phyloP scores from a whole-genome alignment of 352 stramenopile genomes.

The Phytophthora citrophthora region DNA sequence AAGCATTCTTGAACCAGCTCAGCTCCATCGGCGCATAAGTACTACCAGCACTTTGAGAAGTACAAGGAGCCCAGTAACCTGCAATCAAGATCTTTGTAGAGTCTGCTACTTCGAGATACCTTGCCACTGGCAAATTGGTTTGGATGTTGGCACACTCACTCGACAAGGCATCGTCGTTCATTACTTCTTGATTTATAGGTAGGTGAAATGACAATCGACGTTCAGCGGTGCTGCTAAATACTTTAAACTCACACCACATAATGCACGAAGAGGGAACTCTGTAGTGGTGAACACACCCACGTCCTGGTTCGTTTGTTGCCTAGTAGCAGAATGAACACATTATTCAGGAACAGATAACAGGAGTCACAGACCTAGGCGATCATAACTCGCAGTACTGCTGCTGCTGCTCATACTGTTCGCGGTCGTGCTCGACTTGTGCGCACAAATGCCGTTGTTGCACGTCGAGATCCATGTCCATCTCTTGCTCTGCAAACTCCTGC shows the following conservation, averaged over 20 bases:
- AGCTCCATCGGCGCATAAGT: conserved; percentile 64
- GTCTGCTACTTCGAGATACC: too few relatives aligned
- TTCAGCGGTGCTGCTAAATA: conserved; percentile 10
- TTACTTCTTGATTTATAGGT: not conserved
- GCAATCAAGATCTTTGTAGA: too few relatives aligned
- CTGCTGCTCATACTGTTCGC: conserved; percentile 20
- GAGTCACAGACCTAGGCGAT: not conserved
- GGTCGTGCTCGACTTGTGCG: conserved; percentile 21
- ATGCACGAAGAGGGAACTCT: not conserved
- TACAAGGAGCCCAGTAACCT: too few relatives aligned
- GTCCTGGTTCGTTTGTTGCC: not conserved
- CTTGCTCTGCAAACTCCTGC: conserved; percentile 16
- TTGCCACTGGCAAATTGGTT: too few relatives aligned
- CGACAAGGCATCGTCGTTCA: too few relatives aligned
- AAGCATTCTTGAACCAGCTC: conserved; percentile 91
- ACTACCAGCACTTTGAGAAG: too few relatives aligned
- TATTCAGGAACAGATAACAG: not conserved
- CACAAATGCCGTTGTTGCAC: conserved; percentile 20
- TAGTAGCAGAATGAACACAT: not conserved
- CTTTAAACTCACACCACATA: not conserved
- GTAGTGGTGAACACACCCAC: not conserved
- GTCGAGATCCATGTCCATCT: conserved; percentile 31
- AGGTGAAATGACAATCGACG: not conserved
- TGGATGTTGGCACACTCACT: not conserved
- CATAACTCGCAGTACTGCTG: conserved; percentile 3